Base-by-base conservation (phyloP, 192 early-diverging fungal species). In the Allomyces macrogynus region DNA sequence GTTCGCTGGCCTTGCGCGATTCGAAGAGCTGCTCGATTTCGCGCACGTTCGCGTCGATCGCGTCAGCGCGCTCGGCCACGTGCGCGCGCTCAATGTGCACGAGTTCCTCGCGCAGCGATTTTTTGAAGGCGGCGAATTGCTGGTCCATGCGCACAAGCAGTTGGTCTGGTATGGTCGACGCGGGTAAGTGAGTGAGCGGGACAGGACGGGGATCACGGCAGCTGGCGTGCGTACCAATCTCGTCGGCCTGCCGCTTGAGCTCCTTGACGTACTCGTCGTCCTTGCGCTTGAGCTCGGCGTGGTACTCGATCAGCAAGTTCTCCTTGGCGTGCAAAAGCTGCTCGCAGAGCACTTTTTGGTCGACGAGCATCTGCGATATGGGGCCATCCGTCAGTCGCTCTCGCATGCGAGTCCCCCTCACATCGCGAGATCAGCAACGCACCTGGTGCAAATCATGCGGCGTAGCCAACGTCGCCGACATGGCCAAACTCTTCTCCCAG, bases 231-330 rank as follows among this genome's bases (percentile, higher is more conserved):
- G 11, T 68, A 81, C 79, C 79, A 64, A 83, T 83, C 62, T 83
- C 81, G 65, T 83, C 81, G 14, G 79, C 74, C 68, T 83, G 77
- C 40, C 81, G 67, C 67, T 83, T 81, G 12, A 83, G 67, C 64
- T 81, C 81, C 62, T 77, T 74, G 32, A 83, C 81, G 64, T 83
- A 83, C 61, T 81, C 78, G 63, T 83, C 81, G 62, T 83, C 81
- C 62, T 79, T 78, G 14, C 65, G 26, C 68, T 83, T 83, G 32
- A 83, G 67, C 63, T 83, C 81, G 7, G 70, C 65, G 18, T 71
- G 63, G 61, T 79, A 81, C 65, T 83, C 79, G 32, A 72, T 70
- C 22, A 79, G 73, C 25, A 83, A 67, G 61, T 69, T 77, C 62
- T 79, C 75, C 61, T 83, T 83, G 49, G 70, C 70, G 14, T 67